Conservation (phyloP, 1,284 basidiomycete species). For the Cryptococcus jaspeensis region DNA sequence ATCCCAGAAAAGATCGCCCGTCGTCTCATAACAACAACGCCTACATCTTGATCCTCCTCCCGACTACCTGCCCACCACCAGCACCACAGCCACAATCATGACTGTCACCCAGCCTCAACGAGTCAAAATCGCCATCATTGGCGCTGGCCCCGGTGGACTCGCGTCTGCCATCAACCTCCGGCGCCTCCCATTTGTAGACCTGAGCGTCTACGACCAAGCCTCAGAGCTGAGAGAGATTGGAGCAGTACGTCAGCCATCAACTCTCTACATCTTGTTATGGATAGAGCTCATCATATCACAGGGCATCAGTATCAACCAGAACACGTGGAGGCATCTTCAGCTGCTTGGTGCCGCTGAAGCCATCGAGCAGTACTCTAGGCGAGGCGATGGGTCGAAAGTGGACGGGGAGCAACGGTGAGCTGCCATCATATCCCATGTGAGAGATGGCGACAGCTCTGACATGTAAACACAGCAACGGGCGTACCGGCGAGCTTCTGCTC, state of each 20-base stretch:
- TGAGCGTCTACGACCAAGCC: conserved; percentile 34
- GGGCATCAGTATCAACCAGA: conserved; percentile 39
- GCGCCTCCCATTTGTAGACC: conserved; percentile 21
- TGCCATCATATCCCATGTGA: too few relatives aligned
- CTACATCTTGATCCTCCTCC: too few relatives aligned
- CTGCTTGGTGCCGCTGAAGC: conserved; percentile 26
- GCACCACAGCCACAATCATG: conserved; percentile 2
- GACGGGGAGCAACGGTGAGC: conserved; percentile 19
- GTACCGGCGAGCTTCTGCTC: conserved; percentile 22
- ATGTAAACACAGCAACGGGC: conserved; percentile 16
- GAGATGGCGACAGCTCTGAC: background rate
- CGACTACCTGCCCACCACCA: background rate
- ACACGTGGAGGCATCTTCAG: conserved; percentile 35
- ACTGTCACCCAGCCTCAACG: conserved; percentile 4
- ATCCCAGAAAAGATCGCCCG: background rate
- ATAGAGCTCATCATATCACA: background rate
- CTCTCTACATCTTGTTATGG: background rate
- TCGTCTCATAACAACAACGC: background rate
- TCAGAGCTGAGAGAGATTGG: conserved; percentile 35
- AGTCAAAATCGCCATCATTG: conserved; percentile 27
- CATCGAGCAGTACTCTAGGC: conserved; percentile 21
- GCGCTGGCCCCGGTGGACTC: conserved; percentile 34
- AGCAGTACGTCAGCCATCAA: conserved; percentile 23
- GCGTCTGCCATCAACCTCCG: conserved; percentile 25
- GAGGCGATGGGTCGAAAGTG: conserved; percentile 17